A percentile compares a stretch with the other conserved stretches of the same genome.
These are phyloP conservation scores for Purpureocillium takamizusanense DNA, from an alignment of 2,329 filamentous ascomycete genomes.

Conservation along the genomic window DNA sequence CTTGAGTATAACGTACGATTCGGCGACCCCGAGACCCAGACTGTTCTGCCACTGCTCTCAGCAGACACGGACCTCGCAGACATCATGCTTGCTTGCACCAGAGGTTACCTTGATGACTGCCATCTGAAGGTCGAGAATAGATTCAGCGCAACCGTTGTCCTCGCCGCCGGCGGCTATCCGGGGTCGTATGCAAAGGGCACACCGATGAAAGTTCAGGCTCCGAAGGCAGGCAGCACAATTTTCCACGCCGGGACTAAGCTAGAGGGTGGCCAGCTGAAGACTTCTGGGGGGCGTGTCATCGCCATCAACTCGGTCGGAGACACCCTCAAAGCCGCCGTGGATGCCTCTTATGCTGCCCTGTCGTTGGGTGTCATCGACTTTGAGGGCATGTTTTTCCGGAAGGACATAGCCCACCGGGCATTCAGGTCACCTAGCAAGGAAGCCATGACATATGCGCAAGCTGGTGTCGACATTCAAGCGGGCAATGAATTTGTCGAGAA, in stretches of 20 bases:
- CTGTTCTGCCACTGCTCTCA: constrained; percentile 68
- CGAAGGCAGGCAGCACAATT: constrained; percentile 48
- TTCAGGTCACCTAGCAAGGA: constrained; percentile 41
- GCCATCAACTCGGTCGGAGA: constrained; percentile 71
- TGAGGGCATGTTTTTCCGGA: constrained; percentile 82
- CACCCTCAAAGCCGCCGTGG: constrained; percentile 73
- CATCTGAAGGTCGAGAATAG: constrained; percentile 57
- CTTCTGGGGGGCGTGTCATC: constrained; percentile 84
- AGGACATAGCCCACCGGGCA: constrained; percentile 79
- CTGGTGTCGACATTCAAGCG: constrained; percentile 88
- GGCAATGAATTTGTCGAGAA: constrained; percentile 87
- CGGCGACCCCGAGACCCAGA: constrained; percentile 88
- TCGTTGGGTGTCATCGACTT: constrained; percentile 62
- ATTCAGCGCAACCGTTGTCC: constrained; percentile 87
- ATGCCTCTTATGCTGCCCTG: constrained; percentile 80
- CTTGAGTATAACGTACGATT: constrained; percentile 92
- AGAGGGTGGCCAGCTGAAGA: constrained; percentile 54
- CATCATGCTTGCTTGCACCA: constrained; percentile 77
- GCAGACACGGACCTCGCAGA: constrained; percentile 76
- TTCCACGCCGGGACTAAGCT: constrained; percentile 89
- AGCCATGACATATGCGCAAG: constrained; percentile 79
- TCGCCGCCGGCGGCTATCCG: constrained; percentile 86
- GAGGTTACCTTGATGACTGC: constrained; percentile 63
- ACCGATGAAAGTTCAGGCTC: constrained; percentile 39
- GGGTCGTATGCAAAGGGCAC: constrained; percentile 75